Base-by-base conservation (phyloP, 2,329 filamentous ascomycete species). In the Aspergillus tanneri region DNA sequence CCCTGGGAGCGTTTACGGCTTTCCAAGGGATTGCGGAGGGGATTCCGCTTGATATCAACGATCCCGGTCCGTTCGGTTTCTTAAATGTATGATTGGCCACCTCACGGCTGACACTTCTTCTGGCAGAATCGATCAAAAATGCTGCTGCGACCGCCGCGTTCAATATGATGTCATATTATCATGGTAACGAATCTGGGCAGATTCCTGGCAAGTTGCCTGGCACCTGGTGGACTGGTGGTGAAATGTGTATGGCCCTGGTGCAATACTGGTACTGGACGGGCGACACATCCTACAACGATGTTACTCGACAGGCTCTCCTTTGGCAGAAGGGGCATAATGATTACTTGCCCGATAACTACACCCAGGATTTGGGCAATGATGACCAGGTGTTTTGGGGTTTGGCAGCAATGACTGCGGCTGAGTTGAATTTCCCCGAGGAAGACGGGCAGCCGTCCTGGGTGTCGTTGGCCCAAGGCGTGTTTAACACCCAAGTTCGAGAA, bases 181-280 rank as follows among this genome's bases (percentile, higher is more conserved):
- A 66, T 23, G 61, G 63, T 30, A 70, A 71, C 22, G 55, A 68
- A 24, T 63, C 65, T 9, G 69, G 68, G 16, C 58, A 66, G 35
- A 65, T 70, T 1, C 70, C 70, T n/a, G 70, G 70, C 34, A 66
- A 72, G 43, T 51, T 73, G 3, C 61, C 64, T 18, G 69, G 62
- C 16, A 70, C 68, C n/a, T 68, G 71, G 64, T 90, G 84, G 88
- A 86, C 87, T 70, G 85, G 77, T 10, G 87, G 87, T 44, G 86
- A 86, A 47, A 83, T 91, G 75, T 81, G 80, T 60, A 80, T 78
- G 49, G 76, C 85, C 2, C 73, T 93, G 53, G 77, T 95, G 43
- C 87, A 93, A 61, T 93, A 93, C 67, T 95, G 88, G 87, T 87
- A 85, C 64, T 88, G 89, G 65, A 92, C 88, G 0, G 84, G 84